Evolutionary conservation across 208 protist species (phyloP), one percentile per base, ranked within the genome.

Genomic region (Naegleria fowleri): DNA sequence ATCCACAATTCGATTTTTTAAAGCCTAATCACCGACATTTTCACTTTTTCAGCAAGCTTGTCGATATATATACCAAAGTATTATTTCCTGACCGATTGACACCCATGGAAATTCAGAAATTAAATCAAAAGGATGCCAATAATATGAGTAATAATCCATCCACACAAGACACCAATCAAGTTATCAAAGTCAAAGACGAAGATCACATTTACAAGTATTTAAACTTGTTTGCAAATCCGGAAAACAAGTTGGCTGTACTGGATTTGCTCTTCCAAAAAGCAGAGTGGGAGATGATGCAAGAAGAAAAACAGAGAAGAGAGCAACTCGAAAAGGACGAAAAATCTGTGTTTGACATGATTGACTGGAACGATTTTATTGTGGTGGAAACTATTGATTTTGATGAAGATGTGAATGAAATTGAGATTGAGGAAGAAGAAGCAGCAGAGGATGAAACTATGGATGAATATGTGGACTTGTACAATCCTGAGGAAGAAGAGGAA

Each of bases 341-440:
- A 58, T n/a, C 19, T 19, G 19, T 40, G 15, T 40, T 67, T 25
- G 41, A 89, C n/a, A 29, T 13, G 13, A 89, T 89, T 41, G 86
- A 89, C n/a, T 89, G 86, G 86, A 5, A 58, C 6, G 86, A 89
- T 67, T 89, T 89, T 89, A 29, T 89, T 33, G 41, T 89, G 11
- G 86, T 89, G 22, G 48, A 89, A 40, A 89, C 41, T 0, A 89
- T 89, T 41, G 86, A 89, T 67, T 89, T 89, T 58, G 85, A 88
- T 88, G 85, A 88, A 58, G 79, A 39, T 43, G 36, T 43, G 19
- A 51, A 51, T 86, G 83, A 48, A 86, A 33, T 38, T 40, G 83
- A 41, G 48, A 36, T 41, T 33, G 40, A 51, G 0, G 39, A 29
- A 13, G 83, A 51, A 5, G 40, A 51, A 51, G 40, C 15, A 51